Conservation (phyloP, 495 filamentous ascomycete genomes). For the Hypoxylon rickii region DNA sequence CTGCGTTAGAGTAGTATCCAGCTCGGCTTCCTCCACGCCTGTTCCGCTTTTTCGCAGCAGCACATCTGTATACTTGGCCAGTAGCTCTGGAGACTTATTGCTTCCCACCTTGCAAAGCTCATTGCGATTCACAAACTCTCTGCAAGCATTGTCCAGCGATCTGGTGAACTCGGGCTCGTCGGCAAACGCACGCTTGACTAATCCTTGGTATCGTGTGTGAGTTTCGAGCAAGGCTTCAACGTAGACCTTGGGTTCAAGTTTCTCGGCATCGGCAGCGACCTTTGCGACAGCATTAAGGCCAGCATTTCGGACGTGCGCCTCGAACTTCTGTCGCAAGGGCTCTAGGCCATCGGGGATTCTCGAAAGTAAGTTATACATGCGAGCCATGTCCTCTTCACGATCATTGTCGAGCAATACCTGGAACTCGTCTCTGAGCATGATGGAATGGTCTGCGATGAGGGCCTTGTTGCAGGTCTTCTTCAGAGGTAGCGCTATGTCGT, state of each 20-base stretch:
- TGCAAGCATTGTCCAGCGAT: slow-evolving; percentile 94
- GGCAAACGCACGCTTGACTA: slow-evolving; percentile 91
- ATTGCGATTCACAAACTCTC: slow-evolving; percentile 97
- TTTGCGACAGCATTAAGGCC: slow-evolving; percentile 88
- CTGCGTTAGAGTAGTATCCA: slow-evolving; percentile 87
- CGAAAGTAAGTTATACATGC: slow-evolving; percentile 93
- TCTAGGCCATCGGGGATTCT: slow-evolving; percentile 93
- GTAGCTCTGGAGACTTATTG: slow-evolving; percentile 88
- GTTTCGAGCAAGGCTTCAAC: slow-evolving; percentile 94
- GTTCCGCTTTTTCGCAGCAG: slow-evolving; percentile 91
- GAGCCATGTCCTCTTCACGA: slow-evolving; percentile 88
- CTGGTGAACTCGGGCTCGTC: slow-evolving; percentile 97
- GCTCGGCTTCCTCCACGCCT: slow-evolving; percentile 87
- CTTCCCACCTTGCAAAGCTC: slow-evolving; percentile 90
- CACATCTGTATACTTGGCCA: slow-evolving; percentile 95
- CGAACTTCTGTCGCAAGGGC: slow-evolving; percentile 84
- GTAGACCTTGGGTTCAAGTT: slow-evolving; percentile 93
- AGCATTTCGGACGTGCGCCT: slow-evolving; percentile 88
- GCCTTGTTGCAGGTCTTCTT: slow-evolving; percentile 87
- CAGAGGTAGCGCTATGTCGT: slow-evolving; percentile 80
- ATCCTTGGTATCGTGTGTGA: slow-evolving; percentile 86
- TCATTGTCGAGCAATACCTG: slow-evolving; percentile 94
- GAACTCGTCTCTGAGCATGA: slow-evolving; percentile 89
- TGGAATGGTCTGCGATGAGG: slow-evolving; percentile 85
- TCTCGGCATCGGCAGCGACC: slow-evolving; percentile 85